A percentile compares a stretch with the other conserved stretches of the same genome.
Conservation (phyloP, 1,139 yeast species). For the Geotrichum aggregatum region DNA sequence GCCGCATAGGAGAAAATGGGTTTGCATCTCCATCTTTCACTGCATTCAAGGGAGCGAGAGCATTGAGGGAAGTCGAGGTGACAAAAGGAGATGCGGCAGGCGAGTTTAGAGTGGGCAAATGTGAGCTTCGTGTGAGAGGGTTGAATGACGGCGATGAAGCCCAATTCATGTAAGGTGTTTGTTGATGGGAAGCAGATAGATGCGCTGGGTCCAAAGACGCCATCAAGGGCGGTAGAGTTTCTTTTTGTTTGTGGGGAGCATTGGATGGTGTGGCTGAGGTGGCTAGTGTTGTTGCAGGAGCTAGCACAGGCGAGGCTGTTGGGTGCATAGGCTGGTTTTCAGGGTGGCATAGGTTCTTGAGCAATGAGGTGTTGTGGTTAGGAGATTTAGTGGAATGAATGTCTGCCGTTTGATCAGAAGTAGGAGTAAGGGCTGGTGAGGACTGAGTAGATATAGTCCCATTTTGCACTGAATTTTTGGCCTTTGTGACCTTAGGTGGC, state of each 20-base stretch:
- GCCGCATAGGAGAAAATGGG: slow-evolving; percentile 13
- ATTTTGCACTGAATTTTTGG: slow-evolving; percentile 3
- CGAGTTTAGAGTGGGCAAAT: slow-evolving; percentile 1
- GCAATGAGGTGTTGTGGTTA: background rate
- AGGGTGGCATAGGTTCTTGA: background rate
- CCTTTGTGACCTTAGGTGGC: background rate
- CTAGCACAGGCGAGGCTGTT: background rate
- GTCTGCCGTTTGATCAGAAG: background rate
- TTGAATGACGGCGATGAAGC: slow-evolving; percentile 13
- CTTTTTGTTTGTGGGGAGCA: background rate
- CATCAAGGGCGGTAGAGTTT: background rate
- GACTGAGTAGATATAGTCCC: background rate
- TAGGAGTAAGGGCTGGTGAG: background rate
- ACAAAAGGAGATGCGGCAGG: slow-evolving; percentile 3
- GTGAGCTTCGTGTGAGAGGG: slow-evolving; percentile 5
- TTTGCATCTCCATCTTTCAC: slow-evolving; percentile 5
- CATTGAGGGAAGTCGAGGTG: background rate
- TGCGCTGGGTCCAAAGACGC: slow-evolving; percentile 1
- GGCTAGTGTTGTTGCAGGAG: background rate
- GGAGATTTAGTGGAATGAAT: background rate
- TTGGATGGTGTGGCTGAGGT: slow-evolving; percentile 4
- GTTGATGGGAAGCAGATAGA: background rate
- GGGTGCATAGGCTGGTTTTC: background rate
- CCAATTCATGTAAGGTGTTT: slow-evolving; percentile 13
- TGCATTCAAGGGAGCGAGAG: slow-evolving; percentile 6